Evolutionary conservation across 352 stramenopile species (phyloP).

Genomic region (Phytophthora nicotianae): DNA sequence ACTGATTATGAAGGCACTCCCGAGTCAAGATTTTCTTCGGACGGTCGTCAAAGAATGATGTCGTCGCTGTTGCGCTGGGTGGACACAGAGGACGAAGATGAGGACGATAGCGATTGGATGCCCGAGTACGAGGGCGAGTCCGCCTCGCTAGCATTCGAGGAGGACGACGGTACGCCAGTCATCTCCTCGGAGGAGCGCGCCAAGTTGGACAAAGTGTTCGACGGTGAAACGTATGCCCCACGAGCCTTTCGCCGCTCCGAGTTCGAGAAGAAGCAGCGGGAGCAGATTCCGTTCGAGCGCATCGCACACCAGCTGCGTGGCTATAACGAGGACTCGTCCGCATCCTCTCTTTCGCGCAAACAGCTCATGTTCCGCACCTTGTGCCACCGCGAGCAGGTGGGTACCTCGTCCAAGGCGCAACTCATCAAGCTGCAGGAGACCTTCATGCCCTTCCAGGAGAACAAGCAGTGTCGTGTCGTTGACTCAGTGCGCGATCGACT

Average conservation of each 20-base stretch:
- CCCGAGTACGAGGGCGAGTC: slow-evolving; percentile 33
- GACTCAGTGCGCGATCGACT: slow-evolving; percentile 73
- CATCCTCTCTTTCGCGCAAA: slow-evolving; percentile 18
- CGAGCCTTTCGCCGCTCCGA: slow-evolving; percentile 67
- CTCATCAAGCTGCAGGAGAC: slow-evolving; percentile 77
- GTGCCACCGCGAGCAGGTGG: slow-evolving; percentile 70
- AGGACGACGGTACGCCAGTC: slow-evolving; percentile 38
- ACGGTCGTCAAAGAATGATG: slow-evolving; percentile 15
- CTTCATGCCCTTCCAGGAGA: slow-evolving; percentile 81
- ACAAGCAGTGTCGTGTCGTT: slow-evolving; percentile 77
- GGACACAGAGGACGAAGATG: slow-evolving; percentile 34
- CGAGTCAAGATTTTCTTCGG: not conserved
- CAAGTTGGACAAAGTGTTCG: slow-evolving; percentile 70
- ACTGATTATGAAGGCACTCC: not conserved
- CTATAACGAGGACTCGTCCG: slow-evolving; percentile 42
- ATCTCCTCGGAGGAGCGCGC: slow-evolving; percentile 55
- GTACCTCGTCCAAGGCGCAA: slow-evolving; percentile 62
- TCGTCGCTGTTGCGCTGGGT: slow-evolving; percentile 35
- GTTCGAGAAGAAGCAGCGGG: slow-evolving; percentile 61
- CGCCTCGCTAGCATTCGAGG: slow-evolving; percentile 30
- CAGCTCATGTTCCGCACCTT: slow-evolving; percentile 67
- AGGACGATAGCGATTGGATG: slow-evolving; percentile 36
- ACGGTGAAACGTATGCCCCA: slow-evolving; percentile 60
- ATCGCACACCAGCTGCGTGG: slow-evolving; percentile 72
- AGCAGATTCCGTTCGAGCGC: slow-evolving; percentile 51